A percentile compares a stretch with the other conserved stretches of the same genome.
These are phyloP conservation scores for Globisporangium viniferum DNA, from an alignment of 352 stramenopile species.

Conservation along the genomic window DNA sequence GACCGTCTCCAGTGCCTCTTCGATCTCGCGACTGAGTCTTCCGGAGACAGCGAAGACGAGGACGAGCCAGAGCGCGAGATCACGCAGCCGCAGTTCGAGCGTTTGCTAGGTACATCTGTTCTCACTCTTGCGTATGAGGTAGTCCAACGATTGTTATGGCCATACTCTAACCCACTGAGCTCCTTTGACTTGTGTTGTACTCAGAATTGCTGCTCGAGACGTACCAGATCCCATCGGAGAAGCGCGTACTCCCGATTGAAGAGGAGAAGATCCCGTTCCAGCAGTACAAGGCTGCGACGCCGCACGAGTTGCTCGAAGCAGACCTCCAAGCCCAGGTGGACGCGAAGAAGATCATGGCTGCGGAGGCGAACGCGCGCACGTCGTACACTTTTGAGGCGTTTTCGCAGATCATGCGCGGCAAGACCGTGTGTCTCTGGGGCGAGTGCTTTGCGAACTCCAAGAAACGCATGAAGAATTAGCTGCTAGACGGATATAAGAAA, in stretches of 20 bases:
- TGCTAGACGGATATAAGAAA: constrained; percentile 7
- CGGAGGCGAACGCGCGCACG: constrained; percentile 44
- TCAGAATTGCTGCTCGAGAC: constrained; percentile 65
- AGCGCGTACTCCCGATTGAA: constrained; percentile 62
- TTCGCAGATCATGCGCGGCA: constrained; percentile 72
- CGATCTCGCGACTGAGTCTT: constrained; percentile 51
- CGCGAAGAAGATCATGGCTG: constrained; percentile 50
- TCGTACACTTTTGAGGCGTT: constrained; percentile 79
- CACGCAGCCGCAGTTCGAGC: constrained; percentile 52
- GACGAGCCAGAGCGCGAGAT: constrained; percentile 45
- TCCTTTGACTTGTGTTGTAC: neutral
- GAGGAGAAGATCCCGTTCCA: constrained; percentile 81
- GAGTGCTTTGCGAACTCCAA: constrained; percentile 82
- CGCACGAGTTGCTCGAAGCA: constrained; percentile 31
- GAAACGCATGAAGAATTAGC: constrained; percentile 83
- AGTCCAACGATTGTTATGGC: neutral
- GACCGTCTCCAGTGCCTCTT: constrained; percentile 74
- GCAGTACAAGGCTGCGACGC: constrained; percentile 52
- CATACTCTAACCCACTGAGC: neutral
- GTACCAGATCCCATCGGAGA: constrained; percentile 84
- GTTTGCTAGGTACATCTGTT: constrained; percentile 34
- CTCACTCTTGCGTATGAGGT: neutral
- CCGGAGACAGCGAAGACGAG: constrained; percentile 17
- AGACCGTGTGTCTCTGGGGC: constrained; percentile 80
- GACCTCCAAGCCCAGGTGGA: constrained; percentile 40